These are phyloP conservation scores for Cercis canadensis DNA, from an alignment of 306 rosid species.

Conservation along the genomic window DNA sequence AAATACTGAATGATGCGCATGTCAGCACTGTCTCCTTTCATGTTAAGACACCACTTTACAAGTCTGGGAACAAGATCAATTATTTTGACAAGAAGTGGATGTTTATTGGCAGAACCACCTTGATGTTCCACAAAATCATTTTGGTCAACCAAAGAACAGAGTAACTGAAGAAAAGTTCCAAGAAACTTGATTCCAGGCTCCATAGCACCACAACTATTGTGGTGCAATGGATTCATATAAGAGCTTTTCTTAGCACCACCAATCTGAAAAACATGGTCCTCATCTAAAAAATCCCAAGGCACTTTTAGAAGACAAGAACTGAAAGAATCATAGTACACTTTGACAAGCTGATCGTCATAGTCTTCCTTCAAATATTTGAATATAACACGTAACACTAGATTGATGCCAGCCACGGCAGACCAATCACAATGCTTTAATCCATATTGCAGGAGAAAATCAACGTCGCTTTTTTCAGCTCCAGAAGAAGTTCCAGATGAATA, in stretches of 20 bases:
- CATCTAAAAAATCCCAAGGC: constrained; percentile 62
- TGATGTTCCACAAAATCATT: constrained; percentile 51
- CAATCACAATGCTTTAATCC: constrained; percentile 59
- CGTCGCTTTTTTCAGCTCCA: constrained; percentile 44
- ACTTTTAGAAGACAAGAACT: constrained; percentile 58
- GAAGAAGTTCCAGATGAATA: constrained; percentile 29
- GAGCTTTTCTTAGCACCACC: constrained; percentile 36
- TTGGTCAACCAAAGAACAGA: constrained; percentile 77
- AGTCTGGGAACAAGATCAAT: constrained; percentile 67
- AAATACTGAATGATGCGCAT: constrained; percentile 62
- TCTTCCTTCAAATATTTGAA: constrained; percentile 65
- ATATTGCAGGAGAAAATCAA: constrained; percentile 38
- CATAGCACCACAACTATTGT: constrained; percentile 27
- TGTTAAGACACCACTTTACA: constrained; percentile 60
- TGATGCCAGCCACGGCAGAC: constrained; percentile 63
- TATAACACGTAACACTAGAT: constrained; percentile 57
- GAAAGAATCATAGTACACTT: constrained; percentile 59
- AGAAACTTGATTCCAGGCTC: constrained; percentile 55
- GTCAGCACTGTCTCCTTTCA: constrained; percentile 48
- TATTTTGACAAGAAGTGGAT: constrained; percentile 49
- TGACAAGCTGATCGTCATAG: constrained; percentile 48
- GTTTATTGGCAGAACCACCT: constrained; percentile 45
- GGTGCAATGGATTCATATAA: constrained; percentile 29
- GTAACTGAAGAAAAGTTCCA: constrained; percentile 75
- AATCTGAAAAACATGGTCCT: constrained; percentile 36